phyloP scores from a whole-genome alignment of 176 grass and related monocot species.

The Chloris gayana region DNA sequence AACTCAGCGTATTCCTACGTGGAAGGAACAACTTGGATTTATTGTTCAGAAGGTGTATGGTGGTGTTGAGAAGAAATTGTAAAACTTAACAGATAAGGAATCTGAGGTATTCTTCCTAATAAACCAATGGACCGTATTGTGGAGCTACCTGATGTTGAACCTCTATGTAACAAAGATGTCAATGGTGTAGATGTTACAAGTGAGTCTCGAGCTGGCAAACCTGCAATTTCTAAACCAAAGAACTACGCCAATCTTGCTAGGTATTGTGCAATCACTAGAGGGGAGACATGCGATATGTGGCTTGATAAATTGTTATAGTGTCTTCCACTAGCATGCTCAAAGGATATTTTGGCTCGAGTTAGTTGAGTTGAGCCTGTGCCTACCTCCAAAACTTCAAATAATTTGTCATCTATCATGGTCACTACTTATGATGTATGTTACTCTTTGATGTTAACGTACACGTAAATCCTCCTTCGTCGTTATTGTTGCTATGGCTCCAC shows the following conservation, averaged over 20 bases:
- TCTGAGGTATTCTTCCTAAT: conserved; percentile 74
- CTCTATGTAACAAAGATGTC: background rate
- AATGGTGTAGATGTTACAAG: conserved; percentile 24
- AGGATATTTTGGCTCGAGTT: conserved; percentile 32
- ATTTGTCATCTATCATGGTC: conserved; percentile 38
- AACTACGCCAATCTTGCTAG: conserved; percentile 52
- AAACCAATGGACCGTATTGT: conserved; percentile 67
- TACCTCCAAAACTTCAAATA: conserved; percentile 35
- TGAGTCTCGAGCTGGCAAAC: conserved; percentile 38
- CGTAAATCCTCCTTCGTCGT: too few species aligned
- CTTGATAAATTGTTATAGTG: conserved; percentile 84
- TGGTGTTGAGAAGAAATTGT: conserved; percentile 75
- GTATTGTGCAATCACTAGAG: conserved; percentile 66
- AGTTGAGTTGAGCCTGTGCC: conserved; percentile 23
- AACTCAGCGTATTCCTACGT: conserved; percentile 67
- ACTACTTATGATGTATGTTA: conserved; percentile 53
- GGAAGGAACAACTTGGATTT: conserved; percentile 80
- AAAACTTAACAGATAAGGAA: conserved; percentile 82
- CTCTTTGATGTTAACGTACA: too few species aligned
- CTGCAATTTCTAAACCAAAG: conserved; percentile 59
- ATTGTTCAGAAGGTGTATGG: conserved; percentile 94
- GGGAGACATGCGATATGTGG: conserved; percentile 65
- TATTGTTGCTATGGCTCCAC: too few species aligned
- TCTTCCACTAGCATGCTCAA: conserved; percentile 49
- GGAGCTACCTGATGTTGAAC: conserved; percentile 61